Evolutionary conservation across 192 early-diverging fungal genomes (phyloP).

Genomic region (Podila epicladia): DNA sequence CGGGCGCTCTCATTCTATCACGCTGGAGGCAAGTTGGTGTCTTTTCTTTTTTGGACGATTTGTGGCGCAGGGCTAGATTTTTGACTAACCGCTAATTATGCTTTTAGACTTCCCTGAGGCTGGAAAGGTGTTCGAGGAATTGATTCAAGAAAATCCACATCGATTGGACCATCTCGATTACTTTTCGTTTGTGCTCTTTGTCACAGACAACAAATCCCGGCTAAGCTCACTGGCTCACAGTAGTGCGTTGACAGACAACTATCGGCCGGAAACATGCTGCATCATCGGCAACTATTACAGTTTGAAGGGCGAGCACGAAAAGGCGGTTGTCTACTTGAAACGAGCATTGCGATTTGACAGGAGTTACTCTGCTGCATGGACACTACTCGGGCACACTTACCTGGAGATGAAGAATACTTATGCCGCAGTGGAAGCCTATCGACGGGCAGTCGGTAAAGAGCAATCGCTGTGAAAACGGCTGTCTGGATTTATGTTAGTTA

Average conservation of each 20-base stretch:
- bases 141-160: slow-evolving; percentile 79
- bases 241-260: slow-evolving; percentile 76
- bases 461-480: not conserved
- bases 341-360: slow-evolving; percentile 84
- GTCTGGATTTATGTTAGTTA: no score
- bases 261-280: slow-evolving; percentile 88
- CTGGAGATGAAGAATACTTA: slow-evolving; percentile 90
- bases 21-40: slow-evolving; percentile 36
- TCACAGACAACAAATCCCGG: slow-evolving; percentile 74
- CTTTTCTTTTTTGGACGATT: not conserved
- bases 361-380: slow-evolving; percentile 84
- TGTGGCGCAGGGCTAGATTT: not conserved
- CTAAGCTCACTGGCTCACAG: slow-evolving; percentile 83
- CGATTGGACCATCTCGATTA: slow-evolving; percentile 84
- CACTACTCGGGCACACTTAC: slow-evolving; percentile 95
- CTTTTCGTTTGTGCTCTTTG: slow-evolving; percentile 90
- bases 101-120: slow-evolving; percentile 78
- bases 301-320: slow-evolving; percentile 78
- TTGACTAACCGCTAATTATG: not conserved
- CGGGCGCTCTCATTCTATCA: slow-evolving; percentile 71
- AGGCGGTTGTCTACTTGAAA: slow-evolving; percentile 89
- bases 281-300: slow-evolving; percentile 92
- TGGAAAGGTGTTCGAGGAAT: slow-evolving; percentile 70
- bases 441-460: slow-evolving; percentile 76
- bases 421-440: slow-evolving; percentile 90